Base-by-base conservation (phyloP, 192 early-diverging fungal species). In the Mortierella alpina region DNA sequence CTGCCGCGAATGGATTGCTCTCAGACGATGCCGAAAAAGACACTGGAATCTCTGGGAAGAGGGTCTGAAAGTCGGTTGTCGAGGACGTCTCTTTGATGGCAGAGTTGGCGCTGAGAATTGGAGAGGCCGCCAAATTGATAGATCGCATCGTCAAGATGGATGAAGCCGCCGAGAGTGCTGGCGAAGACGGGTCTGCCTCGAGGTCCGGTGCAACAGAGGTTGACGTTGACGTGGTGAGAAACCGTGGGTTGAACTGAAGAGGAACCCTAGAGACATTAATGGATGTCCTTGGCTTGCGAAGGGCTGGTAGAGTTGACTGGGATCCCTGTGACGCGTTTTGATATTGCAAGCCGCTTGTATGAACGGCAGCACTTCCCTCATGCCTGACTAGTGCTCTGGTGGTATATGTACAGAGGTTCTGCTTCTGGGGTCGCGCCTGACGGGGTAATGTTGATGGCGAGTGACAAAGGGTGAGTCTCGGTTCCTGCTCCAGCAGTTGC, bases 31-130 rank as follows among this genome's bases (percentile, higher is more conserved):
- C 61, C 23, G 52, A 23, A n/a, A 57, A 68, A 4, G 66, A 68
- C 39, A 13, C 53, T 39, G 61, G 67, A 9, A 64, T 68, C 15
- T 62, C 64, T 17, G 75, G 69, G 49, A 79, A 79, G 31, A 79
- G 50, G 20, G 68, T 44, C 9, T 66, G 63, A 50, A 79, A 79
- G 63, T 70, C 69, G 20, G 75, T 59, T 13, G 51, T 46, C 12
- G 55, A 4, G 10, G 57, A 4, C 15, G 63, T 41, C 22, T 77
- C 68, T 8, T 52, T 60, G 6, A 48, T 22, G 14, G 63, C 57
- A 7, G 46, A 14, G 13, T 40, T 44, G 40, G 22, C 6, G 13
- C 61, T 59, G 50, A 48, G 69, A 70, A 63, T 7, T 8, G 51
- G 8, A 50, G 45, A 44, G 22, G 67, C 13, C n/a, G 15, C 22